Conservation (phyloP, 176 grass and related monocot genomes). For the Phragmites australis region DNA sequence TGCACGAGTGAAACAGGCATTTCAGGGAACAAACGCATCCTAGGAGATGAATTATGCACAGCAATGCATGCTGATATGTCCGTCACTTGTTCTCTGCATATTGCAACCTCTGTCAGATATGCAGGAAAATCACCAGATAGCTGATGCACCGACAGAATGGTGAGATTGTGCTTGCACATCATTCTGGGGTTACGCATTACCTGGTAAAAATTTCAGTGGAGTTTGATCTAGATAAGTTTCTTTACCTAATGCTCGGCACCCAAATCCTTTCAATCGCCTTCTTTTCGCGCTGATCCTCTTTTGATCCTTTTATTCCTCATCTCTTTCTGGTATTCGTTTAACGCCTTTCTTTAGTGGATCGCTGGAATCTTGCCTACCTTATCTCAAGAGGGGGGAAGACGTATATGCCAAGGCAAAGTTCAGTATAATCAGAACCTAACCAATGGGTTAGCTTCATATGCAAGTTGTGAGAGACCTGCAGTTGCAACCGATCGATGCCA, state of each 20-base stretch:
- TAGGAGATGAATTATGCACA: slow-evolving; percentile 35
- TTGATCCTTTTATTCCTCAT: slow-evolving; percentile 43
- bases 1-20: slow-evolving; percentile 27
- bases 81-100: slow-evolving; percentile 37
- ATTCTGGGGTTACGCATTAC: not conserved
- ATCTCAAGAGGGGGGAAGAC: slow-evolving; percentile 45
- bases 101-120: slow-evolving; percentile 21
- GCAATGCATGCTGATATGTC: slow-evolving; percentile 48
- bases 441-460: slow-evolving; percentile 30
- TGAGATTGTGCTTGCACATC: not conserved
- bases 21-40: slow-evolving; percentile 45
- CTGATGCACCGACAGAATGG: slow-evolving; percentile 23
- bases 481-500: not conserved
- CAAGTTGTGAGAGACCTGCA: slow-evolving; percentile 21
- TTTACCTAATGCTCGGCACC: slow-evolving; percentile 39
- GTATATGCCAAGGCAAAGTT: slow-evolving; percentile 33
- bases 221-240: slow-evolving; percentile 42
- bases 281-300: slow-evolving; percentile 38
- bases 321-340: slow-evolving; percentile 37
- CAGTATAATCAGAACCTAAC: slow-evolving; percentile 56
- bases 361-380: slow-evolving; percentile 56
- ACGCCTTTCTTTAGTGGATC: slow-evolving; percentile 48
- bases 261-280: slow-evolving; percentile 14
- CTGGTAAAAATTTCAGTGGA: slow-evolving; percentile 20
- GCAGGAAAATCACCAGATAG: slow-evolving; percentile 13